Percentiles rank a stretch among this genome's conserved stretches.
Evolutionary conservation across 2,329 filamentous ascomycete species (phyloP).

Genomic region (Elsinoe arachidis): DNA sequence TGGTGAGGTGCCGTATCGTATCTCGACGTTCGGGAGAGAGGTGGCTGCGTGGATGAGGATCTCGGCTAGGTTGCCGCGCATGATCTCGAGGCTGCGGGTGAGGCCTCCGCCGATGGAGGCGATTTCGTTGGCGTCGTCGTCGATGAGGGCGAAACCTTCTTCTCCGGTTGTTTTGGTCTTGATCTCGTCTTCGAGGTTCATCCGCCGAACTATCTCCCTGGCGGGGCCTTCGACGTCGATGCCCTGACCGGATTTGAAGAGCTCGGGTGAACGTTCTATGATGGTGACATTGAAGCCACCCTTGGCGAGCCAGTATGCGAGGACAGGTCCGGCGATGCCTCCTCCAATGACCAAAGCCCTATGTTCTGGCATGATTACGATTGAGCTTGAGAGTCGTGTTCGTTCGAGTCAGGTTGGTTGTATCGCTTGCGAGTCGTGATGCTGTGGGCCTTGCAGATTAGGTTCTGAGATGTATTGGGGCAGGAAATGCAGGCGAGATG

Average conservation of each 20-base stretch:
- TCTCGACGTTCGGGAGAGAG: conserved; percentile 17
- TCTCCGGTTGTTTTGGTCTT: conserved; percentile 22
- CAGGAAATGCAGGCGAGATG: neutral
- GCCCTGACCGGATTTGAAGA: conserved; percentile 21
- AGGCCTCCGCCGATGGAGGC: conserved; percentile 12
- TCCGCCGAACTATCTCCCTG: conserved; percentile 20
- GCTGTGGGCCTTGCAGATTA: neutral
- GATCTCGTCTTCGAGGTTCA: conserved; percentile 23
- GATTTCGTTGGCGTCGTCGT: conserved; percentile 19
- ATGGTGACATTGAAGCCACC: conserved; percentile 20
- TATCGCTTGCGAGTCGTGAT: conserved; percentile 4
- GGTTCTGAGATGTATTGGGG: neutral
- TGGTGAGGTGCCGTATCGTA: conserved; percentile 20
- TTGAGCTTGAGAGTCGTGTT: neutral
- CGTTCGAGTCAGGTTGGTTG: neutral
- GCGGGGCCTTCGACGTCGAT: conserved; percentile 24
- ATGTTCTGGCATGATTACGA: neutral
- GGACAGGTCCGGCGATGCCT: conserved; percentile 20
- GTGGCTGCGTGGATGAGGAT: conserved; percentile 32
- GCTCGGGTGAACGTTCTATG: conserved; percentile 18
- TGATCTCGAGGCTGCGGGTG: conserved; percentile 33
- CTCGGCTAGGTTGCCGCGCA: conserved; percentile 43
- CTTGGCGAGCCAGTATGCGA: conserved; percentile 22
- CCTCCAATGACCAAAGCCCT: conserved; percentile 21
- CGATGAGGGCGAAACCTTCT: conserved; percentile 21